Percentiles rank a stretch among this genome's conserved stretches.
phyloP scores from a whole-genome alignment of 2,329 filamentous ascomycete genomes.

The Exophiala bonariae region DNA sequence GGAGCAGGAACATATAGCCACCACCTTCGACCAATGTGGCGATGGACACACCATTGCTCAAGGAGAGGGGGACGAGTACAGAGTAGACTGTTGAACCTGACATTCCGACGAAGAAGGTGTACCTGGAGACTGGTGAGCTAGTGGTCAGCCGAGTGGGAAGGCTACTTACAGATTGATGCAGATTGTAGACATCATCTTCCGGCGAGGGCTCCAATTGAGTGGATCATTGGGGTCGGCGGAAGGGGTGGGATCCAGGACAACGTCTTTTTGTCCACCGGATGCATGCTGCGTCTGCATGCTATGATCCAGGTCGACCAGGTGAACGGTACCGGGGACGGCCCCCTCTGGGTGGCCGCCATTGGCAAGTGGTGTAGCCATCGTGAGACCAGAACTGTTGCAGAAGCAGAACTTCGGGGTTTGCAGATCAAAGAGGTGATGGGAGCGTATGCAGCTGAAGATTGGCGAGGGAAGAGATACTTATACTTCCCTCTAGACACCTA shows the following conservation, averaged over 20 bases:
- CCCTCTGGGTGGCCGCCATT: not conserved
- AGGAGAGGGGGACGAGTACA: slow-evolving; percentile 39
- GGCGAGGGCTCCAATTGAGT: slow-evolving; percentile 37
- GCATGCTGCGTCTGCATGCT: slow-evolving; percentile 28
- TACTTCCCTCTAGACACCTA: not conserved
- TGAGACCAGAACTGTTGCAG: not conserved
- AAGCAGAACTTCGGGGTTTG: not conserved
- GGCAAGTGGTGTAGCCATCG: not conserved
- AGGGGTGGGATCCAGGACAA: slow-evolving; percentile 38
- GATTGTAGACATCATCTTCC: slow-evolving; percentile 36
- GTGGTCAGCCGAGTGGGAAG: slow-evolving; percentile 5
- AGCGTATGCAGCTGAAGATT: not conserved
- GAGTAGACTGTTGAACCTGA: slow-evolving; percentile 35
- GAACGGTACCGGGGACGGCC: not conserved
- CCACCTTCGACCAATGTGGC: slow-evolving; percentile 49
- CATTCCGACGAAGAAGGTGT: slow-evolving; percentile 35
- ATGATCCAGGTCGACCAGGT: not conserved
- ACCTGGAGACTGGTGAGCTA: slow-evolving; percentile 30
- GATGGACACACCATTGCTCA: slow-evolving; percentile 44
- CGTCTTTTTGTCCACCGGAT: slow-evolving; percentile 24
- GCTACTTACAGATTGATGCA: slow-evolving; percentile 37
- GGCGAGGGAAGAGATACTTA: not conserved
- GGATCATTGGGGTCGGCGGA: slow-evolving; percentile 42
- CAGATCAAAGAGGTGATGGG: not conserved
- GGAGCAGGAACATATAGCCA: slow-evolving; percentile 46